phyloP scores from a whole-genome alignment of 202 grass and related monocot genomes.

The Panicum virgatum region DNA sequence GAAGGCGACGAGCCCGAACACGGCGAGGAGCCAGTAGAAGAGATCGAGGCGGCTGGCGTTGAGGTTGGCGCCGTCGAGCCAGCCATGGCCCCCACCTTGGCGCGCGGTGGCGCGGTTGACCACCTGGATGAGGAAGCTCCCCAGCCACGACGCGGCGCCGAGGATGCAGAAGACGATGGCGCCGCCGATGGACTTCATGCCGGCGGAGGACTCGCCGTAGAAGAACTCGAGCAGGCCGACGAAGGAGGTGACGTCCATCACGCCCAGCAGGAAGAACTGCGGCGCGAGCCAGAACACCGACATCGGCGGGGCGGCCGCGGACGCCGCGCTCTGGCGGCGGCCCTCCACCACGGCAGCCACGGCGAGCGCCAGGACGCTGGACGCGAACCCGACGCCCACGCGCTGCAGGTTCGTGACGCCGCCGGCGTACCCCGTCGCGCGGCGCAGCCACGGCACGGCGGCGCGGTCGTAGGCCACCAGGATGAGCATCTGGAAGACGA shows the following conservation, averaged over 20 bases:
- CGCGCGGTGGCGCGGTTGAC: constrained; percentile 51
- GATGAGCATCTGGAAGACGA: constrained; percentile 59
- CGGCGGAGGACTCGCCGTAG: constrained; percentile 51
- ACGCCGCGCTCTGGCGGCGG: background rate
- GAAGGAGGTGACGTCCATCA: constrained; percentile 69
- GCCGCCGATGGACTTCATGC: constrained; percentile 69
- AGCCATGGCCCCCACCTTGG: constrained; percentile 33
- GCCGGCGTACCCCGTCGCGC: constrained; percentile 44
- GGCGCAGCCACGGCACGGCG: constrained; percentile 48
- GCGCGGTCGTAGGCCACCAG: constrained; percentile 53
- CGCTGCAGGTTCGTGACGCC: constrained; percentile 70
- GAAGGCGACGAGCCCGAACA: constrained; percentile 43
- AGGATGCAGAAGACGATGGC: constrained; percentile 62
- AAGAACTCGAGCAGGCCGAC: constrained; percentile 54
- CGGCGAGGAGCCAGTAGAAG: constrained; percentile 68
- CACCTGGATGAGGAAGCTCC: constrained; percentile 43
- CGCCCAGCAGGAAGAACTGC: constrained; percentile 60
- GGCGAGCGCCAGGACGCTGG: constrained; percentile 21
- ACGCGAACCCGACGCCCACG: constrained; percentile 55
- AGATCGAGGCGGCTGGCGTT: constrained; percentile 59
- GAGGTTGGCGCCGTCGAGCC: constrained; percentile 61
- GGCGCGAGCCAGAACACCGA: constrained; percentile 62
- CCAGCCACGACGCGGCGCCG: constrained; percentile 56
- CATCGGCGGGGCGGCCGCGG: constrained; percentile 13
- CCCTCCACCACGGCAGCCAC: constrained; percentile 57